Percentiles rank a stretch among this genome's conserved stretches.
Evolutionary conservation across 1,139 yeast species (phyloP).

Genomic region (Geotrichum histeridarum): DNA sequence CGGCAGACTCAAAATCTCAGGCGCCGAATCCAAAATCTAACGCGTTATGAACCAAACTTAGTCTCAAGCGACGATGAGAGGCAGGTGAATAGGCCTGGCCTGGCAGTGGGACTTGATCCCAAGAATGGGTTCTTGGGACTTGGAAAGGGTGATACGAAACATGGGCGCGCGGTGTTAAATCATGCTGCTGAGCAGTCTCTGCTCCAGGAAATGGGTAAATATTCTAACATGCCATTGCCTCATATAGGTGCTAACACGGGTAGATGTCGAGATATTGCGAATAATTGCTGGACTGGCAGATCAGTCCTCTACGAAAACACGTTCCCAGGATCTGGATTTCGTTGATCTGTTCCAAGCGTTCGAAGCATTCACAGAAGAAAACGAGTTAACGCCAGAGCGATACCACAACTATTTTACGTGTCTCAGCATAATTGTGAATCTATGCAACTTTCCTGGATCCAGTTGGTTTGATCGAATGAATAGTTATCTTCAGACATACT

Average conservation of each 20-base stretch:
- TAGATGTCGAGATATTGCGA: conserved; percentile 11
- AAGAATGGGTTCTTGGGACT: conserved; percentile 8
- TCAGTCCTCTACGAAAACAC: background rate
- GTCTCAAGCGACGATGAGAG: conserved; percentile 13
- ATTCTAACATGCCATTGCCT: background rate
- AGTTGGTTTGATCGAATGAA: conserved; percentile 16
- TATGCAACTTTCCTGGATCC: conserved; percentile 3
- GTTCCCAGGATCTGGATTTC: conserved; percentile 20
- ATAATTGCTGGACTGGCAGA: conserved; percentile 16
- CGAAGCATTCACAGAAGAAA: conserved; percentile 25
- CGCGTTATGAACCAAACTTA: conserved; percentile 16
- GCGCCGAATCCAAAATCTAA: conserved; percentile 15
- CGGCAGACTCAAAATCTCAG: conserved; percentile 12
- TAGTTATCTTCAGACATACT: conserved; percentile 7
- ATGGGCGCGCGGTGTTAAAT: background rate
- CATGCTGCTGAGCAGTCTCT: conserved; percentile 4
- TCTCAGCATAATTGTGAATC: conserved; percentile 14
- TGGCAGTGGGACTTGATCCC: background rate
- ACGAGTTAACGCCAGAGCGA: conserved; percentile 19
- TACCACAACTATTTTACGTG: conserved; percentile 15
- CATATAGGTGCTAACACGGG: background rate
- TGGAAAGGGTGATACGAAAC: background rate
- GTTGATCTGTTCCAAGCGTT: conserved; percentile 27
- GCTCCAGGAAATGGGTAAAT: conserved; percentile 6
- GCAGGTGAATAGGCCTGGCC: background rate